Conservation (phyloP, 768 basidiomycete genomes). For the Russula virescens region DNA sequence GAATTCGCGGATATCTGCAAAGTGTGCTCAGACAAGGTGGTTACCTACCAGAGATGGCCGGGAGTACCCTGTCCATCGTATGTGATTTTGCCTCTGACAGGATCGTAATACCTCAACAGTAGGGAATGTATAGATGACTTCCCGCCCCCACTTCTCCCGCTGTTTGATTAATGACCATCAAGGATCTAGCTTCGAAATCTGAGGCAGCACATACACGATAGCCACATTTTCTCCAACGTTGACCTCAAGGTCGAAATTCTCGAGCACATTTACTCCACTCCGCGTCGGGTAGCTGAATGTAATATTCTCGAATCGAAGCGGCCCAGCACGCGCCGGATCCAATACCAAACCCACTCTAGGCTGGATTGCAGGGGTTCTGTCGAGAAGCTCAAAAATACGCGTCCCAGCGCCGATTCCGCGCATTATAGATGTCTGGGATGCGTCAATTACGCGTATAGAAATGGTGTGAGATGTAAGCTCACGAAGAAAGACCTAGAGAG, state of each 20-base stretch:
- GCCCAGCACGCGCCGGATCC: slow-evolving; percentile 51
- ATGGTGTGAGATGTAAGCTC: slow-evolving; percentile 31
- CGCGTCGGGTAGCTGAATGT: slow-evolving; percentile 88
- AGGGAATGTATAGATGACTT: slow-evolving; percentile 91
- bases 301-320: slow-evolving; percentile 77
- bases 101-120: slow-evolving; percentile 85
- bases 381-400: slow-evolving; percentile 91
- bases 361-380: slow-evolving; percentile 69
- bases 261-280: slow-evolving; percentile 71
- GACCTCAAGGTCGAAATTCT: slow-evolving; percentile 76
- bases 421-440: slow-evolving; percentile 80
- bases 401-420: slow-evolving; percentile 90
- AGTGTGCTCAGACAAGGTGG: not conserved
- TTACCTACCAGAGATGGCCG: not conserved
- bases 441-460: slow-evolving; percentile 24
- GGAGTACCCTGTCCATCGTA: slow-evolving; percentile 77
- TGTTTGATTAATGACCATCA: slow-evolving; percentile 29
- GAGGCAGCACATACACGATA: slow-evolving; percentile 67
- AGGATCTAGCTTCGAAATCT: not conserved
- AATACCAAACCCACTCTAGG: slow-evolving; percentile 57
- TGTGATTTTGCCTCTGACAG: slow-evolving; percentile 71
- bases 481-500: slow-evolving; percentile 36
- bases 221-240: slow-evolving; percentile 84
- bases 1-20: slow-evolving; percentile 79
- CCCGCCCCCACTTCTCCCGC: slow-evolving; percentile 89